Evolutionary conservation across 257 asterid species (phyloP).

Genomic region (Przewalskia tangutica): DNA sequence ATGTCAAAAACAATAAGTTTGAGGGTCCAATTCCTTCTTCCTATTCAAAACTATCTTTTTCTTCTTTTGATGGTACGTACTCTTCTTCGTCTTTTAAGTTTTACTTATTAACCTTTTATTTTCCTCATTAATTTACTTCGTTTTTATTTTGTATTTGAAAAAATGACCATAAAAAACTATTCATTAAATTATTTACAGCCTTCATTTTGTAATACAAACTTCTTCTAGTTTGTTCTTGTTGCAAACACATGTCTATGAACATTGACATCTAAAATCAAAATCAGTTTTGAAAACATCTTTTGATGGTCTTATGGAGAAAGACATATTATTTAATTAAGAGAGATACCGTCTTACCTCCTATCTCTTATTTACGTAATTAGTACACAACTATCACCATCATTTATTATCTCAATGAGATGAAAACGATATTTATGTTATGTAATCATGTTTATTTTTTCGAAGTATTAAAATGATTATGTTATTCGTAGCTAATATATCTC

Average conservation of each 20-base stretch:
- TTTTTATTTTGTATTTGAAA: not conserved
- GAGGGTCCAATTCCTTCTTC: conserved; percentile 52
- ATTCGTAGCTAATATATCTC: too few relatives aligned
- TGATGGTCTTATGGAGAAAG: not conserved
- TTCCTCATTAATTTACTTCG: not conserved
- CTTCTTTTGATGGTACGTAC: conserved; percentile 41
- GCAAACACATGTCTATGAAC: not conserved
- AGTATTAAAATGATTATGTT: too few relatives aligned
- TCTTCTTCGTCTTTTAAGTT: not conserved
- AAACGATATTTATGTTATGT: not conserved
- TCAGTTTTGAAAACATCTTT: not conserved
- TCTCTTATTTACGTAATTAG: too few relatives aligned
- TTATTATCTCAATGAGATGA: not conserved
- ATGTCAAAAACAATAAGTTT: conserved; percentile 47
- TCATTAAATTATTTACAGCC: not conserved
- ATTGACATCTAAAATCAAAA: not conserved
- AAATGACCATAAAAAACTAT: not conserved
- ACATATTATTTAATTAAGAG: not conserved
- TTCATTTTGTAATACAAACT: not conserved
- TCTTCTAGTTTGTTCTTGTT: not conserved
- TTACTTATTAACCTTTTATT: not conserved
- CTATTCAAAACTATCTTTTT: conserved; percentile 23
- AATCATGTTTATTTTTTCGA: too few relatives aligned
- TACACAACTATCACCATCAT: not conserved
- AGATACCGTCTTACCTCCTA: not conserved